These are phyloP conservation scores for Cyclostephanos tholiformis DNA, from an alignment of 108 stramenopile species.

Conservation along the genomic window DNA sequence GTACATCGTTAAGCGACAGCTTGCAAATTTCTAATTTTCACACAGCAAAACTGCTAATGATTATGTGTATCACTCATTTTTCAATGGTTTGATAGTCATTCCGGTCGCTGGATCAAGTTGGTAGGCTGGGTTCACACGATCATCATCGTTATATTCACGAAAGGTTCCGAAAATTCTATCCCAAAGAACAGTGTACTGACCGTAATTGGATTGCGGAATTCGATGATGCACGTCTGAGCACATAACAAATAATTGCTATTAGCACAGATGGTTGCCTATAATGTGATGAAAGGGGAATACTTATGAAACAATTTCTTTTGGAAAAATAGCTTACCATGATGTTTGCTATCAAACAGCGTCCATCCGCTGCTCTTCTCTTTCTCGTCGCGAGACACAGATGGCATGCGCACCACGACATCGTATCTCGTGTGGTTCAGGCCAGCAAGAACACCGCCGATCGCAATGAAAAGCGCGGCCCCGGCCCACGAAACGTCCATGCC, in stretches of 20 bases:
- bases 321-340: constrained; percentile 57
- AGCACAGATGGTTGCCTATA: background rate
- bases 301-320: background rate
- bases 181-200: constrained; percentile 97
- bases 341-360: constrained; percentile 86
- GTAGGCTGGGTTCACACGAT: constrained; percentile 75
- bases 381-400: constrained; percentile 22
- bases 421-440: constrained; percentile 96
- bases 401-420: constrained; percentile 64
- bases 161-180: constrained; percentile 89
- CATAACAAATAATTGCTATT: background rate
- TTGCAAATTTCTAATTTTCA: background rate
- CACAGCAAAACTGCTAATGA: too few species aligned
- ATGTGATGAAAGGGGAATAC: background rate
- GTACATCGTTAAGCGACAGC: background rate
- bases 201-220: constrained; percentile 95
- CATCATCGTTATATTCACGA: constrained; percentile 73
- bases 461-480: constrained; percentile 64
- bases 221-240: constrained; percentile 89
- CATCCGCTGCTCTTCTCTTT: constrained; percentile 13
- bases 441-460: constrained; percentile 86
- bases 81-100: constrained; percentile 25
- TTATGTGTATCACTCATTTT: background rate
- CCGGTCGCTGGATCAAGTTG: constrained; percentile 73
- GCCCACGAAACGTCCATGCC: constrained; percentile 69